Evolutionary conservation across 305 asterid genomes (phyloP).

Genomic region (Fraxinus sp.): DNA sequence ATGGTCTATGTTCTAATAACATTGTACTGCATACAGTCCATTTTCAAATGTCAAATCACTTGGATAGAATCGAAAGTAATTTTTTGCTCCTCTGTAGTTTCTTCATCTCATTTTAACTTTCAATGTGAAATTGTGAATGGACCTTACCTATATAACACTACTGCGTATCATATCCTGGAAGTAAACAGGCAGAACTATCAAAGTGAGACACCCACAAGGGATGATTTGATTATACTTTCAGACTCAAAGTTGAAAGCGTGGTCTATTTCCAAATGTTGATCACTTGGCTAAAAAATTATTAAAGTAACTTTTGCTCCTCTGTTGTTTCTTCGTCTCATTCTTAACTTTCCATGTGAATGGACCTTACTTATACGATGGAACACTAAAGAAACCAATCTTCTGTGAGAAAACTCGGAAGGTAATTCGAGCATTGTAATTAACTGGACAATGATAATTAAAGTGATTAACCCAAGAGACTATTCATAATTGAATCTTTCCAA

Average conservation of each 20-base stretch:
- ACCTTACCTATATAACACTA: background rate
- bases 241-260: background rate
- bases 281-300: background rate
- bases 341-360: background rate
- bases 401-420: background rate
- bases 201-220: background rate
- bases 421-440: background rate
- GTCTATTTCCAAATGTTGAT: constrained; percentile 1
- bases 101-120: background rate
- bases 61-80: background rate
- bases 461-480: constrained; percentile 9
- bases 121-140: background rate
- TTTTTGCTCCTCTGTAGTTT: background rate
- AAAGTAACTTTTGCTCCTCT: background rate
- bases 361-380: background rate
- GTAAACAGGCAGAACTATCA: background rate
- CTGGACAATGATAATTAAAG: constrained; percentile 5
- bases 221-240: background rate
- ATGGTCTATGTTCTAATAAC: background rate
- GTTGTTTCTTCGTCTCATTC: constrained; percentile 1
- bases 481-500: background rate
- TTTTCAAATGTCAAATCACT: background rate
- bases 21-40: background rate
- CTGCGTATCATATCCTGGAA: background rate
- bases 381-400: constrained; percentile 7